phyloP scores from a whole-genome alignment of 345 rosid species.

The Citrus cavaleriei region DNA sequence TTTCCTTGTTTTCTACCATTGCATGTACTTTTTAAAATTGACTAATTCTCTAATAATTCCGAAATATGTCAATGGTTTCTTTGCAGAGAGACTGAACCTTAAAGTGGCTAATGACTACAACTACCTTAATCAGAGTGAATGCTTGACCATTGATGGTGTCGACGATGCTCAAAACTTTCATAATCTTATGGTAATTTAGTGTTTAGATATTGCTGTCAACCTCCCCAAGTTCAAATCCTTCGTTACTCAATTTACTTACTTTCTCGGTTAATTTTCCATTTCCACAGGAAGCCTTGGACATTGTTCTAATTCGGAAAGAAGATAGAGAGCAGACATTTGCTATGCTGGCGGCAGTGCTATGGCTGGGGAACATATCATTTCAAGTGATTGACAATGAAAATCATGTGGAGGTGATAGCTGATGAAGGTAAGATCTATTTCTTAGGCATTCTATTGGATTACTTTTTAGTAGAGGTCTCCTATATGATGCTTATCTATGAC shows the following conservation, averaged over 20 bases:
- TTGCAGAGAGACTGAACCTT: conserved; percentile 76
- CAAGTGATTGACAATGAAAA: conserved; percentile 67
- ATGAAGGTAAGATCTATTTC: conserved; percentile 61
- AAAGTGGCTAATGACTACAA: conserved; percentile 71
- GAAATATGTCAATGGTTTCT: conserved; percentile 8
- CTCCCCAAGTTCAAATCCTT: background rate
- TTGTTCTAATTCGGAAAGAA: conserved; percentile 61
- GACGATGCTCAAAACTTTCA: conserved; percentile 72
- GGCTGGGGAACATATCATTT: conserved; percentile 90
- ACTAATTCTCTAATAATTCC: background rate
- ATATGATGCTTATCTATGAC: background rate
- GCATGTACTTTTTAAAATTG: background rate
- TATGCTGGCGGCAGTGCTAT: conserved; percentile 81
- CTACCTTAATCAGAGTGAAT: conserved; percentile 85
- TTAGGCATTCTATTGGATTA: conserved; percentile 6
- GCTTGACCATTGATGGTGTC: conserved; percentile 67
- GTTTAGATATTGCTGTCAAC: background rate
- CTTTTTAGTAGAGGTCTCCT: background rate
- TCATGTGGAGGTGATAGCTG: conserved; percentile 72
- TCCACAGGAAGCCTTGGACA: conserved; percentile 72
- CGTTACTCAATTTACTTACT: conserved; percentile 5
- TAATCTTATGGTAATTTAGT: conserved; percentile 59
- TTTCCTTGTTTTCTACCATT: background rate
- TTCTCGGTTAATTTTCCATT: conserved; percentile 13
- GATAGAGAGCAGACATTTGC: conserved; percentile 76